These are phyloP conservation scores for Skeletonema costatum DNA, from an alignment of 108 stramenopile genomes.

Conservation along the genomic window DNA sequence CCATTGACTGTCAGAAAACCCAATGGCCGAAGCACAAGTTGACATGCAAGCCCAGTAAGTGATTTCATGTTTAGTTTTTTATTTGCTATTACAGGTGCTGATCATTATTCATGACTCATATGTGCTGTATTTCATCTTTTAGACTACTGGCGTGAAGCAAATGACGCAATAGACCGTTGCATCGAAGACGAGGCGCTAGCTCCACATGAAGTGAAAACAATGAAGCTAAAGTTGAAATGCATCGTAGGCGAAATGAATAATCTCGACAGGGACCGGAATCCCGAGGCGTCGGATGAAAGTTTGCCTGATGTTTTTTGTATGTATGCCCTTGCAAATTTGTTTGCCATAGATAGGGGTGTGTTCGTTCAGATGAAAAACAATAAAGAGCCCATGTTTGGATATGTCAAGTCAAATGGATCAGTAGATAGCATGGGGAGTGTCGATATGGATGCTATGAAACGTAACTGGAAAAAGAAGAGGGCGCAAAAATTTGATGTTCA, in stretches of 20 bases:
- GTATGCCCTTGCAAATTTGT: not conserved
- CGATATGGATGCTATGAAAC: not conserved
- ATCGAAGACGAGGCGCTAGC: conserved; percentile 16
- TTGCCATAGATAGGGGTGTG: not conserved
- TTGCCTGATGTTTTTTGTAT: not conserved
- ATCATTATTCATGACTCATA: not conserved
- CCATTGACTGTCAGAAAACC: not conserved
- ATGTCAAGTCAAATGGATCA: conserved; percentile 1
- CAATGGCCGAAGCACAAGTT: conserved; percentile 2
- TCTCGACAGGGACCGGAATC: not conserved
- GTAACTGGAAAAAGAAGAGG: not conserved
- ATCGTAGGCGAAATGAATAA: not conserved
- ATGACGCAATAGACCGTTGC: not conserved
- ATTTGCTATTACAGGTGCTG: not conserved
- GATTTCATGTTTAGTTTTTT: not conserved
- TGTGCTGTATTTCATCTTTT: not conserved
- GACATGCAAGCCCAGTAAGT: conserved; percentile 3
- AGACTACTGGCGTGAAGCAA: conserved; percentile 7
- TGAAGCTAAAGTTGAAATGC: conserved; percentile 1
- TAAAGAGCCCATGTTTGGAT: not conserved
- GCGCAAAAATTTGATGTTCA: conserved; percentile 3
- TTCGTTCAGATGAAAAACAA: not conserved
- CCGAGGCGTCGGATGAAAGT: not conserved
- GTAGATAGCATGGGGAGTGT: not conserved
- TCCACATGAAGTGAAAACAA: conserved; percentile 2